These are phyloP conservation scores for Immersiella caudata DNA, from an alignment of 495 filamentous ascomycete genomes.

Conservation along the genomic window DNA sequence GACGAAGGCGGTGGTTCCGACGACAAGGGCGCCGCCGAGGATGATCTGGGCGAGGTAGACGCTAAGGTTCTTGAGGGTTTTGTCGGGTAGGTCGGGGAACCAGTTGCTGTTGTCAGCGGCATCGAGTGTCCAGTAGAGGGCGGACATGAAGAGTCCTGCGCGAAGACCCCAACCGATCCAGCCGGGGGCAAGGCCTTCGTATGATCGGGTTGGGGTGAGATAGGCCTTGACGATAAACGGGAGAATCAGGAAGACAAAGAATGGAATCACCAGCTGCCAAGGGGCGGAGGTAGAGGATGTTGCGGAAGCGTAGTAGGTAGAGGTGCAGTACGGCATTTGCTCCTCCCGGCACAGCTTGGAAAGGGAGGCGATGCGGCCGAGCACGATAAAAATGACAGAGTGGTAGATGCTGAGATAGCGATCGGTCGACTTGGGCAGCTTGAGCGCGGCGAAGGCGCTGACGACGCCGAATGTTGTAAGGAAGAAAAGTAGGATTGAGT, in stretches of 20 bases:
- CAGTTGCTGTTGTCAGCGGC: conserved; percentile 88
- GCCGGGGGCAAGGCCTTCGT: conserved; percentile 77
- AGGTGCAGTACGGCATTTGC: conserved; percentile 95
- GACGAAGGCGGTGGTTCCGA: conserved; percentile 67
- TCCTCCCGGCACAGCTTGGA: conserved; percentile 96
- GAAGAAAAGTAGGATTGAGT: conserved; percentile 91
- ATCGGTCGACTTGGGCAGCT: conserved; percentile 62
- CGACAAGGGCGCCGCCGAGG: conserved; percentile 71
- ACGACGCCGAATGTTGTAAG: conserved; percentile 81
- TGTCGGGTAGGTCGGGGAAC: conserved; percentile 63
- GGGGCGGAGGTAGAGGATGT: conserved; percentile 89
- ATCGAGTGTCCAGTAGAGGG: conserved; percentile 87
- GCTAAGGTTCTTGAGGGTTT: conserved; percentile 69
- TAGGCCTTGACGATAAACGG: conserved; percentile 78
- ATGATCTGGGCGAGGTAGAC: conserved; percentile 74
- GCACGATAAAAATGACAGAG: conserved; percentile 76
- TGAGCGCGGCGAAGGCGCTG: conserved; percentile 71
- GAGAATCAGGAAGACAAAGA: conserved; percentile 70
- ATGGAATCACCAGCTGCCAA: conserved; percentile 85
- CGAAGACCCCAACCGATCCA: conserved; percentile 86
- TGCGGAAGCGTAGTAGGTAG: conserved; percentile 91
- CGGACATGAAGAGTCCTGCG: conserved; percentile 70
- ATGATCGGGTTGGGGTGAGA: conserved; percentile 75
- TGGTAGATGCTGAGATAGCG: conserved; percentile 78
- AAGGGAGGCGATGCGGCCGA: conserved; percentile 82